Evolutionary conservation across 805 yeast genomes (phyloP).

Genomic region (Pichia scutulata): DNA sequence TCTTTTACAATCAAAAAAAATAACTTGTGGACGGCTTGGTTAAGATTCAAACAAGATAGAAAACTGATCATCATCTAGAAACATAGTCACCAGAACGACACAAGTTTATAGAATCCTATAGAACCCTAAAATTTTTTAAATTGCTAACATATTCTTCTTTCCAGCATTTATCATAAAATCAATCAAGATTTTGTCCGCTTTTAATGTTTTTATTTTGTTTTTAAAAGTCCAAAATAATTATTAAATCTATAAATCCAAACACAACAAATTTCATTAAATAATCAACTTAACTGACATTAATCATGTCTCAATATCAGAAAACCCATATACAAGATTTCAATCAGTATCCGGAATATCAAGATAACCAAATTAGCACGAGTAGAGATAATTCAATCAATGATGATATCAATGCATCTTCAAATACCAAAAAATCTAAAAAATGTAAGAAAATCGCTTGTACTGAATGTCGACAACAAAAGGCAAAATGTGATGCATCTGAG

Average conservation of each 20-base stretch:
- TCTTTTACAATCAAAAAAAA: too few relatives aligned
- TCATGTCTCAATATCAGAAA: not conserved
- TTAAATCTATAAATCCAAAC: not conserved
- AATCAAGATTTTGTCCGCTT: not conserved
- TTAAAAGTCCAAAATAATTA: not conserved
- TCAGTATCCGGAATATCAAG: not conserved
- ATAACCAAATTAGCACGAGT: not conserved
- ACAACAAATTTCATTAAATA: too few relatives aligned
- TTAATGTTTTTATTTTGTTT: not conserved
- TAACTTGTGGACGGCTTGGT: not conserved
- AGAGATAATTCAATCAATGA: not conserved
- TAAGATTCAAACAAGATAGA: not conserved
- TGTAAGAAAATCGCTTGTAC: constrained; percentile 80
- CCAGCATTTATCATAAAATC: not conserved
- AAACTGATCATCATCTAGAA: not conserved
- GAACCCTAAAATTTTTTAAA: not conserved
- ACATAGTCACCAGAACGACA: not conserved
- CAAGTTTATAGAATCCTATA: not conserved
- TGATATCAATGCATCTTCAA: not conserved
- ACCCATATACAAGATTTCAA: not conserved
- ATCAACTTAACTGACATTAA: not conserved
- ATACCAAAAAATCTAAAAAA: constrained; percentile 1
- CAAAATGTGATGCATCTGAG: constrained; percentile 80
- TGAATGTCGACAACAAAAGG: constrained; percentile 93
- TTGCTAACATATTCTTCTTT: too few relatives aligned